phyloP scores from a whole-genome alignment of 2,329 filamentous ascomycete genomes.

The Rutstroemia sp. region DNA sequence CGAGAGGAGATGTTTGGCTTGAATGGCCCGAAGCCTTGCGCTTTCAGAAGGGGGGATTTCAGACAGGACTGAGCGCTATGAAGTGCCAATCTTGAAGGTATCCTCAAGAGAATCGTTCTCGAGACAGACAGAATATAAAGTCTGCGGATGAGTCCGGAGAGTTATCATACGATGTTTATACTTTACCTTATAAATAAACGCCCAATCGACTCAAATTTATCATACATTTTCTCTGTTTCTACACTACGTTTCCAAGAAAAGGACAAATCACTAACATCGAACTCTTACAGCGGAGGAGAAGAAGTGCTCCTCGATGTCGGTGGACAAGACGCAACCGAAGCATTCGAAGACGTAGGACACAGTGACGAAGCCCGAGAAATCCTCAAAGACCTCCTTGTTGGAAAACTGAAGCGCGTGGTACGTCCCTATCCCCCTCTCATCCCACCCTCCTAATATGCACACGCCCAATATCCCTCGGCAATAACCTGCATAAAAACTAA shows the following conservation, averaged over 20 bases:
- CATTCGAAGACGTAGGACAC: slow-evolving; percentile 98
- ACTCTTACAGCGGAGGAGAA: slow-evolving; percentile 73
- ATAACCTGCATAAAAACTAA: background rate
- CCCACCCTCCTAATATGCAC: background rate
- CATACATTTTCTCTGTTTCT: background rate
- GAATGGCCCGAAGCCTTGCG: background rate
- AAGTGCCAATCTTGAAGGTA: too few relatives aligned
- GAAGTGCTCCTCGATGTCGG: slow-evolving; percentile 95
- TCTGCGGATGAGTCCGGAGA: background rate
- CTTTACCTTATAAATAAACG: background rate
- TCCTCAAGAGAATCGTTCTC: too few relatives aligned
- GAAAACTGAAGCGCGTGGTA: slow-evolving; percentile 74
- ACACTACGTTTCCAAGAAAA: background rate
- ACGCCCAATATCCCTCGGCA: background rate
- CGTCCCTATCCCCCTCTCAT: slow-evolving; percentile 27
- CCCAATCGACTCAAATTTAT: too few relatives aligned
- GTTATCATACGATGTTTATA: background rate
- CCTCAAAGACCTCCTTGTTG: slow-evolving; percentile 68
- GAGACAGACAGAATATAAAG: background rate
- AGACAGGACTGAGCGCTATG: background rate
- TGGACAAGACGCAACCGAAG: slow-evolving; percentile 93
- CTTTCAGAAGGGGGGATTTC: background rate
- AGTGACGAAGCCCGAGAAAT: slow-evolving; percentile 97
- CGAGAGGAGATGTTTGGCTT: background rate
- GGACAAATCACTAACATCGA: slow-evolving; percentile 10